A percentile compares a stretch with the other conserved stretches of the same genome.
Conservation (phyloP, 306 rosid genomes). For the Myrica gale region DNA sequence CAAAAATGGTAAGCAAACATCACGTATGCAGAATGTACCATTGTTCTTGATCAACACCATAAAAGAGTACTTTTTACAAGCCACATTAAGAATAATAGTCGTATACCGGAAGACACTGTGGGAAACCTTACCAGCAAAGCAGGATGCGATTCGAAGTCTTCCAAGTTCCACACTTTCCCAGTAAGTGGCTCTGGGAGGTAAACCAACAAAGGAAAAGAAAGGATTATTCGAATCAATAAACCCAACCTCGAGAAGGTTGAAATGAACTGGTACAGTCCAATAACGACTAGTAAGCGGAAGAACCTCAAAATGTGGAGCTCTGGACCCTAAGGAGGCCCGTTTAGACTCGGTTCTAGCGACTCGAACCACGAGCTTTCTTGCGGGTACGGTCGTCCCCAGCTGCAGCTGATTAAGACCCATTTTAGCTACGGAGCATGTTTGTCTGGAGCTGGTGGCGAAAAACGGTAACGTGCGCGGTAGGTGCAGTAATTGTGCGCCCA, state of each 20-base stretch:
- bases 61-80: constrained; percentile 10
- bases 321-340: constrained; percentile 66
- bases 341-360: constrained; percentile 64
- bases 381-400: constrained; percentile 27
- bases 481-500: constrained; percentile 30
- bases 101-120: not conserved
- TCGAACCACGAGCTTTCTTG: constrained; percentile 45
- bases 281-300: not conserved
- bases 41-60: not conserved
- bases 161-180: constrained; percentile 77
- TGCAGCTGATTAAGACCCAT: constrained; percentile 38
- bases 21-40: not conserved
- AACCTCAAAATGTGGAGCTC: constrained; percentile 85
- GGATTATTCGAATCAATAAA: not conserved
- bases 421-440: constrained; percentile 39
- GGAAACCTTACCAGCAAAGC: constrained; percentile 67
- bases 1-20: not conserved
- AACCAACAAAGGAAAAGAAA: constrained; percentile 14
- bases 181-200: constrained; percentile 93
- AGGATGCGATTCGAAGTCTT: constrained; percentile 85
- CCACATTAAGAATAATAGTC: not conserved
- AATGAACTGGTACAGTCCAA: not conserved
- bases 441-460: constrained; percentile 13
- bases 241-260: not conserved
- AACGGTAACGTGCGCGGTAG: constrained; percentile 26